Evolutionary conservation across 306 rosid species (phyloP), one percentile per base, ranked within the genome.

Genomic region (Neltuma alba): DNA sequence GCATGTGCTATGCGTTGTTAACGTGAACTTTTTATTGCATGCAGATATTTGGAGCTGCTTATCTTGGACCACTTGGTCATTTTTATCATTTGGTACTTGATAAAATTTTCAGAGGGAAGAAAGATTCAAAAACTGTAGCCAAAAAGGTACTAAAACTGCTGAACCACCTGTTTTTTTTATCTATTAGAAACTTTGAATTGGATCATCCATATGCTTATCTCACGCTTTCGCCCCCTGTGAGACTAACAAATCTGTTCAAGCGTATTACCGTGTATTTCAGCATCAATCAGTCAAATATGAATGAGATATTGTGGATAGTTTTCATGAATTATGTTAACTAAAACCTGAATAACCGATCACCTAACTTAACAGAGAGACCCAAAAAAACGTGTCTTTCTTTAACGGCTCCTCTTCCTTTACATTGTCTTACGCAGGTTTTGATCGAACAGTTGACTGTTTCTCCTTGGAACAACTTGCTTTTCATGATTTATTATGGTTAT

Each of bases 51-150:
- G 99, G 98, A 84, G 97, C 91, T 25, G 94, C 83, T 79, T 95
- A 92, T 88, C 89, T 91, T 81, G 99, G 99, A 86, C 99, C 99
- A 27, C 90, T 91, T 79, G 96, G 98, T 60, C 99, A 91, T 87
- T 93, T n/a, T 85, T 83, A 85, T 77, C 92, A 95, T 57, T 67
- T 77, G 28, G 58, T 82, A 38, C 88, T 95, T 18, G 99, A 95
- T 21, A 95, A 88, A 75, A 88, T 90, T 83, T 95, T 95, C 96
- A 86, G 90, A 81, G 99, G 99, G 80, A 95, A 91, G 88, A 91
- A 86, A 85, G 99, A 95, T 83, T 36, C 92, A 47, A 91, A 86
- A 88, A 93, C 99, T 54, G 96, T 93, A 45, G 92, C 88, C 79
- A 93, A 92, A 83, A 95, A 93, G 99, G 98, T 91, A 82, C 96